Percentiles rank a stretch among this genome's conserved stretches.
phyloP scores from a whole-genome alignment of 2,329 filamentous ascomycete species.

The Claviceps maximensis region DNA sequence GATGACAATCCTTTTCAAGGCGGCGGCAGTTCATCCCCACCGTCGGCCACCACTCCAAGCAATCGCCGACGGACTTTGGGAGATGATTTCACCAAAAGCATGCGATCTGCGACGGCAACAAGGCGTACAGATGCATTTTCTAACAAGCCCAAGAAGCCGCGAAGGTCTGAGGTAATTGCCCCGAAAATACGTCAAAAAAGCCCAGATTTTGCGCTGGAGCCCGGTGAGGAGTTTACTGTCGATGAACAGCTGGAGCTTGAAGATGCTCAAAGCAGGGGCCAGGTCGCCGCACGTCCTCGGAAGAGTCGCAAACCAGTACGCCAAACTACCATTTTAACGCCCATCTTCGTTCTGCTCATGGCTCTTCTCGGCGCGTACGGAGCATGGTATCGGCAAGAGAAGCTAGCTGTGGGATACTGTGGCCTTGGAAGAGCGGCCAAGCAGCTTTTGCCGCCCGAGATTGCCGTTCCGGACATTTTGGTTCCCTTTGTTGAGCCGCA shows the following conservation, averaged over 20 bases:
- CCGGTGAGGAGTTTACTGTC: slow-evolving; percentile 86
- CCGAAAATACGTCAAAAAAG: slow-evolving; percentile 22
- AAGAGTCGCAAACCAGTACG: slow-evolving; percentile 24
- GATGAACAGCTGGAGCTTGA: slow-evolving; percentile 74
- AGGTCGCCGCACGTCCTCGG: slow-evolving; percentile 30
- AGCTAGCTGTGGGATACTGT: slow-evolving; percentile 91
- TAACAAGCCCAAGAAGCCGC: slow-evolving; percentile 25
- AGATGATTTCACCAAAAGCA: slow-evolving; percentile 27
- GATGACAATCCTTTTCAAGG: slow-evolving; percentile 90
- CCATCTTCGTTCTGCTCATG: slow-evolving; percentile 57
- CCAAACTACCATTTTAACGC: slow-evolving; percentile 42
- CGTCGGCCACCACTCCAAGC: slow-evolving; percentile 33
- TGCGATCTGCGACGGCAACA: slow-evolving; percentile 31
- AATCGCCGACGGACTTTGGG: slow-evolving; percentile 36
- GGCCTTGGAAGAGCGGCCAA: slow-evolving; percentile 58
- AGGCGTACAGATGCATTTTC: slow-evolving; percentile 27
- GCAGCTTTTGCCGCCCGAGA: slow-evolving; percentile 33
- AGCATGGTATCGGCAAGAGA: slow-evolving; percentile 84
- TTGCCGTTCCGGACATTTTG: slow-evolving; percentile 57
- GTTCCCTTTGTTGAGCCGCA: slow-evolving; percentile 58
- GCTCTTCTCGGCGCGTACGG: slow-evolving; percentile 60
- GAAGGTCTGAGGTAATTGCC: slow-evolving; percentile 43
- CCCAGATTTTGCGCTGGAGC: slow-evolving; percentile 36
- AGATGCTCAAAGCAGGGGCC: slow-evolving; percentile 46
- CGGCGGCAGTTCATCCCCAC: slow-evolving; percentile 52